Conservation (phyloP, 75 land plant species). For the Selaginella moellendorffii region DNA sequence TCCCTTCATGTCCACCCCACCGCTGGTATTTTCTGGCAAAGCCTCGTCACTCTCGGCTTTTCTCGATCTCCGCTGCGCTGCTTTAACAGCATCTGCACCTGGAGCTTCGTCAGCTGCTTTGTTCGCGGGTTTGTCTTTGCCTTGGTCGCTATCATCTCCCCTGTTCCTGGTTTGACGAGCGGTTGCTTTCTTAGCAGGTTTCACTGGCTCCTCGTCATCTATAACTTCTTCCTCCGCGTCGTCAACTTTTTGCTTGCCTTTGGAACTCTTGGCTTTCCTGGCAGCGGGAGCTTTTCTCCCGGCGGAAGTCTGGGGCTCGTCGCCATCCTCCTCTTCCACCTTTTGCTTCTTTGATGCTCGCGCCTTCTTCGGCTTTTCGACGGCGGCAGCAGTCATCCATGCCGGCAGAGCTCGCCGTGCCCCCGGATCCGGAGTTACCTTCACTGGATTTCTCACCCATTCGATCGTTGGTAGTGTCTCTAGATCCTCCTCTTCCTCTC, state of each 20-base stretch:
- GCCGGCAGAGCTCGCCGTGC: not conserved
- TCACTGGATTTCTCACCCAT: not conserved
- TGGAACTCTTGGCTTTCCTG: not conserved
- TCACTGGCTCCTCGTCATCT: not conserved
- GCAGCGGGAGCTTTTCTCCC: not conserved
- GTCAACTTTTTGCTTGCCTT: not conserved
- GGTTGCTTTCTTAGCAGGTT: not conserved
- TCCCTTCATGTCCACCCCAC: not conserved
- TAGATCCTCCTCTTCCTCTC: not conserved
- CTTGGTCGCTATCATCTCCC: not conserved
- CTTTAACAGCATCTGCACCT: no score
- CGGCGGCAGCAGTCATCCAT: not conserved
- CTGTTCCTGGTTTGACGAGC: not conserved
- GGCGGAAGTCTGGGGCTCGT: not conserved
- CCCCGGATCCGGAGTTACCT: not conserved
- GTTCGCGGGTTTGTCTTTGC: not conserved
- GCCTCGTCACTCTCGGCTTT: no score
- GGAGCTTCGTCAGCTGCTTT: not conserved
- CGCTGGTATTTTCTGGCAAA: no score
- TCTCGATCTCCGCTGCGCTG: no score
- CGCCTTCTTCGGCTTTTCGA: not conserved
- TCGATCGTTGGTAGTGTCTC: not conserved
- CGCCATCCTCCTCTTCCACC: not conserved
- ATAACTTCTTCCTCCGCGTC: no score
- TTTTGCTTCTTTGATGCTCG: not conserved